A percentile compares a stretch with the other conserved stretches of the same genome.
Evolutionary conservation across 1,284 basidiomycete genomes (phyloP).

Genomic region (Moesziomyces globuligerus): DNA sequence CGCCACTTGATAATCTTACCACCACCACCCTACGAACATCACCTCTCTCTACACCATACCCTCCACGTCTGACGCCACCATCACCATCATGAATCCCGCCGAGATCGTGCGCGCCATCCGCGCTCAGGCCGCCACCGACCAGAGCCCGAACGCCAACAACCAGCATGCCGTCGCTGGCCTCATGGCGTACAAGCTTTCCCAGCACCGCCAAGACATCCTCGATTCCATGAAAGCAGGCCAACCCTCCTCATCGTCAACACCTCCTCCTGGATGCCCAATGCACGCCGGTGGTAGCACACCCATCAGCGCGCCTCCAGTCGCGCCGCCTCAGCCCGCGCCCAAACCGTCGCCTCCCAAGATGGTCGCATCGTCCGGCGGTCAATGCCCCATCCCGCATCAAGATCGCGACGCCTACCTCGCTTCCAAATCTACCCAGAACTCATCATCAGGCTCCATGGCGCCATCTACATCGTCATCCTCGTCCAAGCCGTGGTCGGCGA

Average conservation of each 20-base stretch:
- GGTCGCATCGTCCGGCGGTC: conserved; percentile 37
- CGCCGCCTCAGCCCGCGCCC: conserved; percentile 3
- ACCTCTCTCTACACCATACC: background rate
- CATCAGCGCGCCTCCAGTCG: background rate
- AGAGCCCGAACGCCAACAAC: conserved; percentile 33
- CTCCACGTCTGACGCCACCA: background rate
- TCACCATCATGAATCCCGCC: conserved; percentile 26
- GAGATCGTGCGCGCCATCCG: conserved; percentile 44
- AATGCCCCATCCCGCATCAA: conserved; percentile 49
- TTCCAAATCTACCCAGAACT: conserved; percentile 15
- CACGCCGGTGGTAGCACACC: conserved; percentile 27
- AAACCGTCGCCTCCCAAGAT: conserved; percentile 32
- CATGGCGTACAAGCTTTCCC: conserved; percentile 46
- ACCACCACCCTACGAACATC: background rate
- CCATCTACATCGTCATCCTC: conserved; percentile 22
- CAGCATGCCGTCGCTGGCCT: conserved; percentile 51
- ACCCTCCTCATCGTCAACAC: conserved; percentile 19
- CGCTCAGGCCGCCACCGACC: conserved; percentile 28
- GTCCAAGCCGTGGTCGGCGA: conserved; percentile 42
- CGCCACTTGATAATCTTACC: background rate
- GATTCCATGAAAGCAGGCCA: conserved; percentile 15
- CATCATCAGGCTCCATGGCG: conserved; percentile 12
- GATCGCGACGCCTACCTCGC: conserved; percentile 45
- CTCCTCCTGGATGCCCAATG: conserved; percentile 57
- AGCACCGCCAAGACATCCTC: conserved; percentile 40